These are phyloP conservation scores for Capsella rubella DNA, from an alignment of 441 rosid species.

Conservation along the genomic window DNA sequence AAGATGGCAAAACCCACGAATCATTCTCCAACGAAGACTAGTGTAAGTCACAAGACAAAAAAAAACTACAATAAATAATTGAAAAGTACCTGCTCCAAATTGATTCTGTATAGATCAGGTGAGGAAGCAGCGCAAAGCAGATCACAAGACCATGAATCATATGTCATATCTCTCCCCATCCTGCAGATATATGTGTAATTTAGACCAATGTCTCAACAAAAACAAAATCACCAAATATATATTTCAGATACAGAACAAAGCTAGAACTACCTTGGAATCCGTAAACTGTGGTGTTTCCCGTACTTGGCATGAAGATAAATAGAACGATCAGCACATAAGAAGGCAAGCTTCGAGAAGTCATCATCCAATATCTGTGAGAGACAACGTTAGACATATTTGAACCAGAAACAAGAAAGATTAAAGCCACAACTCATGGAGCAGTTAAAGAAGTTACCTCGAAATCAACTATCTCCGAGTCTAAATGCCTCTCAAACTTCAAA, in stretches of 20 bases:
- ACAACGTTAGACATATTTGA: constrained; percentile 12
- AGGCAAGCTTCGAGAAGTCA: constrained; percentile 93
- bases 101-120: constrained; percentile 84
- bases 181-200: constrained; percentile 45
- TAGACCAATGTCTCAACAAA: constrained; percentile 7
- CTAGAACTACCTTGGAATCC: constrained; percentile 78
- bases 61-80: not conserved
- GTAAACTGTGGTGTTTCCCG: constrained; percentile 78
- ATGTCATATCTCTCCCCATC: constrained; percentile 91
- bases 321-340: constrained; percentile 91
- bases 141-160: constrained; percentile 94
- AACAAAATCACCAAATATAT: not conserved
- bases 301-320: constrained; percentile 86
- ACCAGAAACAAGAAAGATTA: constrained; percentile 13
- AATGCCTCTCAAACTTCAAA: constrained; percentile 90
- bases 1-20: constrained; percentile 18
- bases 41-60: not conserved
- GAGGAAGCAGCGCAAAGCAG: constrained; percentile 98
- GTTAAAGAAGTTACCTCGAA: constrained; percentile 60
- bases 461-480: constrained; percentile 83
- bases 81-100: constrained; percentile 78
- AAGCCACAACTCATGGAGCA: constrained; percentile 9
- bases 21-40: constrained; percentile 30
- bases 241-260: constrained; percentile 23
- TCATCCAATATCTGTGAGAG: constrained; percentile 69